A percentile compares a stretch with the other conserved stretches of the same genome.
phyloP scores from a whole-genome alignment of 1,139 yeast species.

The Yamadazyma pseudoaaseri region DNA sequence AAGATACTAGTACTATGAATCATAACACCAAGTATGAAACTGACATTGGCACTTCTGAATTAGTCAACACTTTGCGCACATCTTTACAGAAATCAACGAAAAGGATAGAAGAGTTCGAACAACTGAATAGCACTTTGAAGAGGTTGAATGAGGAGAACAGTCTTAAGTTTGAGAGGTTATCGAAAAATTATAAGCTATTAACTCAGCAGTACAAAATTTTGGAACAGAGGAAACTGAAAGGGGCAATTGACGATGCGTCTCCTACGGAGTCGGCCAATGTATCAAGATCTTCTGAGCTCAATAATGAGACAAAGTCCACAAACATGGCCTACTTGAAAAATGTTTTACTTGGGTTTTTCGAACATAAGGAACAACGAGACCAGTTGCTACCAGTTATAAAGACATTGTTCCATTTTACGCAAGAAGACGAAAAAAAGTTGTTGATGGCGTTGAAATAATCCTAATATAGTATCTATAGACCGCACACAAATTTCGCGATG shows the following conservation, averaged over 20 bases:
- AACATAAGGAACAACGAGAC: constrained; percentile 86
- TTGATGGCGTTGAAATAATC: constrained; percentile 55
- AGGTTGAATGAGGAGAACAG: constrained; percentile 67
- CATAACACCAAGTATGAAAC: not conserved
- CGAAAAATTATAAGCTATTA: constrained; percentile 62
- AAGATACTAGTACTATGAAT: not conserved
- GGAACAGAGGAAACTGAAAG: constrained; percentile 12
- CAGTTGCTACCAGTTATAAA: constrained; percentile 84
- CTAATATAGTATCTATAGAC: not conserved
- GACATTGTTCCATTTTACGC: constrained; percentile 64
- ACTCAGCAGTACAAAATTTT: constrained; percentile 54
- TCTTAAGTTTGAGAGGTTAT: constrained; percentile 61
- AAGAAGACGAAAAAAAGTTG: constrained; percentile 70
- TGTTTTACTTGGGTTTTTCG: constrained; percentile 83
- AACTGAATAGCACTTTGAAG: constrained; percentile 56
- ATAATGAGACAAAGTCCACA: constrained; percentile 15
- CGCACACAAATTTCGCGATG: constrained; percentile 7
- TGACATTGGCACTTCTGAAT: constrained; percentile 20
- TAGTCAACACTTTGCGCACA: constrained; percentile 49
- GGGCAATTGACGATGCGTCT: not conserved
- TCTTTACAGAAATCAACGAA: constrained; percentile 51
- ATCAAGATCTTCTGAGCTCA: constrained; percentile 5
- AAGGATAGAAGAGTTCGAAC: constrained; percentile 56
- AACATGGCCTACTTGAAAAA: constrained; percentile 80
- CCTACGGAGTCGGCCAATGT: too few species aligned